Conservation (phyloP, 768 basidiomycete species). For the Agrocybe praecox region DNA sequence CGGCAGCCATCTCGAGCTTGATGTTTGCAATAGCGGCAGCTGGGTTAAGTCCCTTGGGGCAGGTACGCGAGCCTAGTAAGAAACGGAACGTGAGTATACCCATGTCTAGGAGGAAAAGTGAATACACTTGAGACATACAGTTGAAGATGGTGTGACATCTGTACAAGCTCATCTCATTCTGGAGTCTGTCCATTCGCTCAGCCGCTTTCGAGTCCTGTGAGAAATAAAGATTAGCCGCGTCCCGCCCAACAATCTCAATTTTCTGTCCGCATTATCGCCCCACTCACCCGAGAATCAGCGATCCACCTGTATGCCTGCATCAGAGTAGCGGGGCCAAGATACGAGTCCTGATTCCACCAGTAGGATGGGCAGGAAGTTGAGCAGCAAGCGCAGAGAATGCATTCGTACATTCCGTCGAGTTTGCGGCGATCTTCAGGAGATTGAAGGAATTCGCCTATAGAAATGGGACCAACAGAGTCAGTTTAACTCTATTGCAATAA, state of each 20-base stretch:
- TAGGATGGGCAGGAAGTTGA: conserved; percentile 97
- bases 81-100: too few relatives aligned
- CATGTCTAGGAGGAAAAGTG: not conserved
- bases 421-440: conserved; percentile 91
- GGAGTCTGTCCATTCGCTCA: conserved; percentile 87
- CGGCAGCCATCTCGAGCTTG: conserved; percentile 85
- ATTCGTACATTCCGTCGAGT: conserved; percentile 97
- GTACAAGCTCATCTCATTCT: conserved; percentile 96
- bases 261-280: conserved; percentile 17
- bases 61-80: conserved; percentile 80
- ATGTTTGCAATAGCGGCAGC: conserved; percentile 92
- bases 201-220: conserved; percentile 73
- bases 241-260: not conserved
- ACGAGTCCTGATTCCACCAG: conserved; percentile 99
- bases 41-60: conserved; percentile 95
- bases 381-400: conserved; percentile 96
- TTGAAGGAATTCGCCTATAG: conserved; percentile 79
- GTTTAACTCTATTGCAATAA: not conserved
- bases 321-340: conserved; percentile 94
- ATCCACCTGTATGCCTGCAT: conserved; percentile 99
- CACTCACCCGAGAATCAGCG: conserved; percentile 85
- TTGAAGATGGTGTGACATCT: conserved; percentile 99
- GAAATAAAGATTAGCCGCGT: not conserved
- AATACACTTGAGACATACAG: conserved; percentile 50
- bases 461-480: not conserved